Base-by-base conservation (phyloP, 2,329 filamentous ascomycete genomes). In the Microcyclospora pomicola region DNA sequence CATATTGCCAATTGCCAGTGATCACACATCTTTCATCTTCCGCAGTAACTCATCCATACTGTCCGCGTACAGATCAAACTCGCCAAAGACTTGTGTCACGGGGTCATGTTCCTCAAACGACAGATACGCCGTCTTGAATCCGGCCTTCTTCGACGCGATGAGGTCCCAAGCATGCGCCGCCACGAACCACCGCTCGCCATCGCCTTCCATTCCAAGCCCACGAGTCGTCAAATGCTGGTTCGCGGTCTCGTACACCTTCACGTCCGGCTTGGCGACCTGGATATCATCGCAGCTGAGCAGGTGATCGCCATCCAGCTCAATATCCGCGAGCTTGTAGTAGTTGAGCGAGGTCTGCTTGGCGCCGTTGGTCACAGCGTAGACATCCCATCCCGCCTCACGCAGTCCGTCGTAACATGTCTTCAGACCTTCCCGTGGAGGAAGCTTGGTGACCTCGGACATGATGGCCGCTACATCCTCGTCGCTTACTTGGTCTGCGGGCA, bases 91-190 rank as follows among this genome's bases (percentile, higher is more conserved):
- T 12, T 48, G 42, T 27, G 48, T 47, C 9, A 47, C 45, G 6
- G 51, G 42, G 46, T 53, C 51, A 42, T 52, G 46, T 37, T 55
- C 52, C 46, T 55, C 52, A 33, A 48, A 49, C n/a, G 28, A 38
- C 38, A 55, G 33, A 42, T 43, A 55, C 16, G 52, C 51, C 33
- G 52, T 55, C 42, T 49, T 50, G 39, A 55, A 56, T 2, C 52
- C 52, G 27, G 46, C 52, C 41, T 53, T 55, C 39, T 49, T 44
- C 39, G 47, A 52, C 27, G 48, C 49, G 15, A 51, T 44, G 37
- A 54, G 39, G 43, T 51, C 51, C 48, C 51, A 54, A 11, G 45
- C 46, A 46, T 55, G 52, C 14, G 51, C 52, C 2, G 52, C 51
- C 24, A 54, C 46, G 41, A 55, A 53, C 52, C 50, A 54, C 33